A percentile compares a stretch with the other conserved stretches of the same genome.
These are phyloP conservation scores for Penstemon davidsonii DNA, from an alignment of 257 asterid species.

Conservation along the genomic window DNA sequence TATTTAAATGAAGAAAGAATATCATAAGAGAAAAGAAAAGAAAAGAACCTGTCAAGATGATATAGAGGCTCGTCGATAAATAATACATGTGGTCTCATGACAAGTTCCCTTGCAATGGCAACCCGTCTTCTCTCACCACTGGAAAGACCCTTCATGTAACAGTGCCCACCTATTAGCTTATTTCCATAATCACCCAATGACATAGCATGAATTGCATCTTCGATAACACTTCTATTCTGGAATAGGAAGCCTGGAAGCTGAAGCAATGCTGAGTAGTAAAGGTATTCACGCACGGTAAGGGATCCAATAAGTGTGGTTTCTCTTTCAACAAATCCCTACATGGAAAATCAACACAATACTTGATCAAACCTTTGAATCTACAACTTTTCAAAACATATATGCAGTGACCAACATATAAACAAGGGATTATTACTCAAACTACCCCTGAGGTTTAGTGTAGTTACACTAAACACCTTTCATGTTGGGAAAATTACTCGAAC, in stretches of 20 bases:
- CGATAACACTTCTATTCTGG: conserved; percentile 74
- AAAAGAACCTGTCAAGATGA: conserved; percentile 88
- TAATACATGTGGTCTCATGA: conserved; percentile 85
- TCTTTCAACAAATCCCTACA: conserved; percentile 90
- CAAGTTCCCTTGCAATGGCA: conserved; percentile 96
- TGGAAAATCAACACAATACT: conserved; percentile 22
- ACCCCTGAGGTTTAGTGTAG: too few species aligned
- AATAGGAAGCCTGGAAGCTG: conserved; percentile 90
- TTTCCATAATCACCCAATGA: conserved; percentile 88
- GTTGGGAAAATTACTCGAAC: too few species aligned
- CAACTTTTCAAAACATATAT: conserved; percentile 16
- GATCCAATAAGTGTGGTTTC: conserved; percentile 92
- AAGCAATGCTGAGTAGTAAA: conserved; percentile 91
- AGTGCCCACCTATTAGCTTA: conserved; percentile 95
- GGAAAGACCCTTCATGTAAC: conserved; percentile 89
- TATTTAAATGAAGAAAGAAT: not conserved
- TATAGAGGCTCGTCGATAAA: conserved; percentile 98
- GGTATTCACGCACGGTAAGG: conserved; percentile 98
- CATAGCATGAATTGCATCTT: conserved; percentile 91
- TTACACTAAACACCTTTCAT: too few species aligned
- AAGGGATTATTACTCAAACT: too few species aligned
- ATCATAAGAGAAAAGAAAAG: not conserved
- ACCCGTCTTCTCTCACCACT: conserved; percentile 95
- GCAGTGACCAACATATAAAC: conserved; percentile 15
- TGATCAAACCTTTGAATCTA: conserved; percentile 27